phyloP scores from a whole-genome alignment of 805 yeast species.

The Starmerella khaoyaiensis region DNA sequence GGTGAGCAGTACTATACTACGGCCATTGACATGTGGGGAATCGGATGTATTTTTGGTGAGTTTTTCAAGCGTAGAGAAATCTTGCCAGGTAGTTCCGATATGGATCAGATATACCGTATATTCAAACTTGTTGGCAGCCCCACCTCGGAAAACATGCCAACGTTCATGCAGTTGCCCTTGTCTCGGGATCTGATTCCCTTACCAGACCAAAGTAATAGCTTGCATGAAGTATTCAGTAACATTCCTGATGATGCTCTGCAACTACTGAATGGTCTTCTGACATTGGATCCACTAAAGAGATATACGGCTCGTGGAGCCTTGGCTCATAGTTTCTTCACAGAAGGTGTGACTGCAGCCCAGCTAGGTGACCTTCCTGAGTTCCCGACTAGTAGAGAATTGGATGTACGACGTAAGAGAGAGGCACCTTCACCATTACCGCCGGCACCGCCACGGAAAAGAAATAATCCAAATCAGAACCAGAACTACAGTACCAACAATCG shows the following conservation, averaged over 20 bases:
- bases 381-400: conserved; percentile 84
- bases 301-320: conserved; percentile 71
- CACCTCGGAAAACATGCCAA: conserved; percentile 45
- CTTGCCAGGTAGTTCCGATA: conserved; percentile 69
- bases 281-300: conserved; percentile 58
- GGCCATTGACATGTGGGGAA: conserved; percentile 95
- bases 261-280: conserved; percentile 47
- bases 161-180: conserved; percentile 43
- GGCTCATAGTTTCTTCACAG: conserved; percentile 52
- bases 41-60: conserved; percentile 93
- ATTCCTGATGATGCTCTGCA: conserved; percentile 21
- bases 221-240: conserved; percentile 30
- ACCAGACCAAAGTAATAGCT: conserved; percentile 28
- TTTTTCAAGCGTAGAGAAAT: conserved; percentile 72
- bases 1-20: conserved; percentile 83
- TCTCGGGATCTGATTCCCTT: conserved; percentile 20
- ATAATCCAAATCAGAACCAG: background rate
- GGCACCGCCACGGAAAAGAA: conserved; percentile 27
- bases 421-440: conserved; percentile 11
- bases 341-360: conserved; percentile 50
- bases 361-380: conserved; percentile 50
- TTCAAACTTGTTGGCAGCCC: conserved; percentile 80
- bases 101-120: conserved; percentile 74
- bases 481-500: conserved; percentile 1
- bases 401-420: conserved; percentile 27